Evolutionary conservation across 1,284 basidiomycete genomes (phyloP), one percentile per base, ranked within the genome.

Genomic region (Moniliella sp.): DNA sequence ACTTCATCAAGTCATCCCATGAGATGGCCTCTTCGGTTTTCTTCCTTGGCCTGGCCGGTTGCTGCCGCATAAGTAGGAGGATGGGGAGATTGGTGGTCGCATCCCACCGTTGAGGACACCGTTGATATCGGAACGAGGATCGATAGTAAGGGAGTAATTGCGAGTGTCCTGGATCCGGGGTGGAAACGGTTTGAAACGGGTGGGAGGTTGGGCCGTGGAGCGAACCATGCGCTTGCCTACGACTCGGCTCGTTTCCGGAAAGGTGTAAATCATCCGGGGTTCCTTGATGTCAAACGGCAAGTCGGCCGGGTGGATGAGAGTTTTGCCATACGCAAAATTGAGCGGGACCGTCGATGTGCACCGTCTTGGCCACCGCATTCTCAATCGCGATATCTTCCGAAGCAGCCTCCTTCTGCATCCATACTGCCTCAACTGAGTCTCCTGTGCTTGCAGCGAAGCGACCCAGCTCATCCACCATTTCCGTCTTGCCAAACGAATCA

Each of bases 201-300:
- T 15, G 2, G 50, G 50, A 8, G 41, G 28, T 10, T 31, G 33
- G 33, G 43, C 42, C 29, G 36, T 31, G n/a, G 48, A 45, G 9
- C 50, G 43, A 2, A 53, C 50, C 46, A 67, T 55, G 7, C 48
- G 44, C 4, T 60, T 32, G 0, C 61, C 63, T 5, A 52, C 34
- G 18, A 67, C 62, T 23, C 56, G 51, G 39, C 66, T 66, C n/a
- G 66, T 46, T 48, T 67, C 68, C 3, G 57, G 56, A n/a, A n/a
- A n/a, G 0, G 67, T 68, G 35, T 66, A 69, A 21, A 67, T 62
- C 39, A 67, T 65, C 2, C 66, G 66, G 3, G 62, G 64, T 15
- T 64, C 39, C 5, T 36, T 45, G 18, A 61, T 43, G 3, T 59
- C 31, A 45, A 68, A 68, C 0, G 67, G 66, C n/a, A 67, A 50